phyloP scores from a whole-genome alignment of 345 rosid species.

The Ceriops tagal region DNA sequence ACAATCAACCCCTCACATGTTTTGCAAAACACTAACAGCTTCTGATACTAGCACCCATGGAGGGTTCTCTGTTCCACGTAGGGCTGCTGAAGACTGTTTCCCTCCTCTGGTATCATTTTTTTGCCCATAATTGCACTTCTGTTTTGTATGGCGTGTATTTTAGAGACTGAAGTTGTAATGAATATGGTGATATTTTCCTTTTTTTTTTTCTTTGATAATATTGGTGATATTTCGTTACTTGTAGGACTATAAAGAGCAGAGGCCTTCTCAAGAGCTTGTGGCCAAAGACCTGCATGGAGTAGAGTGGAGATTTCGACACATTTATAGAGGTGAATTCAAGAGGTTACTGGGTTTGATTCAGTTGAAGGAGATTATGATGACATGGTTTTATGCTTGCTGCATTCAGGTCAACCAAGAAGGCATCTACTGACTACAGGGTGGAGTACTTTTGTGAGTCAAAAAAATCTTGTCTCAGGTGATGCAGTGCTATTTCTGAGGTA shows the following conservation, averaged over 20 bases:
- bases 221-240: slow-evolving; percentile 8
- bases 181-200: background rate
- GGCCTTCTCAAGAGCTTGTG: slow-evolving; percentile 86
- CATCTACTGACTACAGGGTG: slow-evolving; percentile 97
- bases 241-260: slow-evolving; percentile 81
- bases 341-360: slow-evolving; percentile 8
- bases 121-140: slow-evolving; percentile 1
- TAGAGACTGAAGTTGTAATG: background rate
- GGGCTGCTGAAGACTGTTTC: slow-evolving; percentile 92
- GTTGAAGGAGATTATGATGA: slow-evolving; percentile 10
- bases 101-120: slow-evolving; percentile 56
- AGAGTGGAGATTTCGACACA: slow-evolving; percentile 91
- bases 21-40: slow-evolving; percentile 86
- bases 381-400: slow-evolving; percentile 11
- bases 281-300: slow-evolving; percentile 88
- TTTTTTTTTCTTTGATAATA: background rate
- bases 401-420: slow-evolving; percentile 95
- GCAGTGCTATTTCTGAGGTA: slow-evolving; percentile 92
- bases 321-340: slow-evolving; percentile 61
- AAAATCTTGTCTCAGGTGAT: slow-evolving; percentile 88
- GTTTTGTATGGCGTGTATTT: background rate
- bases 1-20: slow-evolving; percentile 75
- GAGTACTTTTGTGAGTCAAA: slow-evolving; percentile 90
- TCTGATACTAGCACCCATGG: slow-evolving; percentile 95
- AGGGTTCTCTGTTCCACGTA: slow-evolving; percentile 85